Evolutionary conservation across 2,329 filamentous ascomycete genomes (phyloP).

Genomic region (Phialocephala sp.): DNA sequence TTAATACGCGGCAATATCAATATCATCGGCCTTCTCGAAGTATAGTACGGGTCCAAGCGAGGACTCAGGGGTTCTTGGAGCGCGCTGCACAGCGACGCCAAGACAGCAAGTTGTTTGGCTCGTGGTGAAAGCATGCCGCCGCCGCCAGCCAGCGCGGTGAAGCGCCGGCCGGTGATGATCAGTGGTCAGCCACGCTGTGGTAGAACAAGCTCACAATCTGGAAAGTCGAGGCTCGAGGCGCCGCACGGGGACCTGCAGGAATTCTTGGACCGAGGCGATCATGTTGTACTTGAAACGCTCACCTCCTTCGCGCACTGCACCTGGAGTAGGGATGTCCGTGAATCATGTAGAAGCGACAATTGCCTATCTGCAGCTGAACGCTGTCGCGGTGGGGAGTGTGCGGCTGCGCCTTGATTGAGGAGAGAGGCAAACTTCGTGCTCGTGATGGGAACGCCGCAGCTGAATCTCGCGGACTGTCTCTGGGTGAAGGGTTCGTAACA

Average conservation of each 20-base stretch:
- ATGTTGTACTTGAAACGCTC: constrained; percentile 21
- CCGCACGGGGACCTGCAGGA: constrained; percentile 27
- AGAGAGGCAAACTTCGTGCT: not conserved
- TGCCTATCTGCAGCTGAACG: not conserved
- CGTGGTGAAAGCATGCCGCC: not conserved
- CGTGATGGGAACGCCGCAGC: not conserved
- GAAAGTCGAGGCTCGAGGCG: constrained; percentile 10
- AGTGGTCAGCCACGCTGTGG: not conserved
- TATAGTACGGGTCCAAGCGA: constrained; percentile 8
- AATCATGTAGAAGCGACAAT: not conserved
- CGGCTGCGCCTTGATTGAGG: constrained; percentile 7
- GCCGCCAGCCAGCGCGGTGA: constrained; percentile 2
- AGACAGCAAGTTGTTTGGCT: constrained; percentile 2
- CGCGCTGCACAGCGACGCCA: constrained; percentile 19
- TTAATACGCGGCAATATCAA: not conserved
- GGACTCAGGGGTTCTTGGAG: constrained; percentile 11
- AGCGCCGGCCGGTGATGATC: not conserved
- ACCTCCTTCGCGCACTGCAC: constrained; percentile 1
- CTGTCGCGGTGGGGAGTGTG: not conserved
- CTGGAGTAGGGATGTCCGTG: not conserved
- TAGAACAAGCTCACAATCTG: not conserved
- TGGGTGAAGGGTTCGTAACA: not conserved
- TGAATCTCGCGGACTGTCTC: not conserved
- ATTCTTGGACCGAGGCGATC: constrained; percentile 2
- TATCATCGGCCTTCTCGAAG: constrained; percentile 3